Base-by-base conservation (phyloP, 495 filamentous ascomycete species). In the Echria macrotheca region DNA sequence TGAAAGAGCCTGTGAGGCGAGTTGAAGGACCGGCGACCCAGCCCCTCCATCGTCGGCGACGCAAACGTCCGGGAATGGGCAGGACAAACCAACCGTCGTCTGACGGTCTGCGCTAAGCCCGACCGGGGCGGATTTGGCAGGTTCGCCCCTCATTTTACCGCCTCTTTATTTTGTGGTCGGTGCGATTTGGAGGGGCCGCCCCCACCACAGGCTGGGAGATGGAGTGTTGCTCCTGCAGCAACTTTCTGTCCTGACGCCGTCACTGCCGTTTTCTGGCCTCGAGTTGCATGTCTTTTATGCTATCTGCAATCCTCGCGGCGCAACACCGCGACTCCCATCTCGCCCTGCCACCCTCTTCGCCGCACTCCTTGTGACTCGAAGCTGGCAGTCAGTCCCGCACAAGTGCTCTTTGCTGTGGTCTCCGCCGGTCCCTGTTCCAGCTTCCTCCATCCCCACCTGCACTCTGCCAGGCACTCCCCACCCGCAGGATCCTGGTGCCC, bases 401-500 rank as follows among this genome's bases (percentile, higher is more conserved):
- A 31, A 31, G 28, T 31, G 7, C 28, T 31, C 28, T 6, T 31
- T 31, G 28, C 28, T 31, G 28, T 31, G 6, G 28, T 31, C 28
- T 31, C 7, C 12, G 28, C 28, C 28, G n/a, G n/a, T n/a, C n/a
- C n/a, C 28, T 12, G 28, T 31, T 12, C 28, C 28, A 31, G 28
- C 28, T 6, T 31, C 12, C 28, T 31, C 28, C 32, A 21, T 14
- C 15, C 44, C 9, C 22, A 15, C 14, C 41, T 52, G 42, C 43
- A 47, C 35, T 19, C 29, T 47, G 36, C 42, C 35, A 23, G 37
- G 21, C 17, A 28, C 15, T 10, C n/a, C 43, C 36, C 50, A 38
- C 29, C 31, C 35, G 45, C 49, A 41, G 44, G 21, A 41, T 41
- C 24, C 18, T 40, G 37, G 29, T 17, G 41, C 32, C 42, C 18